These are phyloP conservation scores for Sclerotinia glacialis DNA, from an alignment of 2,329 filamentous ascomycete species.

Conservation along the genomic window DNA sequence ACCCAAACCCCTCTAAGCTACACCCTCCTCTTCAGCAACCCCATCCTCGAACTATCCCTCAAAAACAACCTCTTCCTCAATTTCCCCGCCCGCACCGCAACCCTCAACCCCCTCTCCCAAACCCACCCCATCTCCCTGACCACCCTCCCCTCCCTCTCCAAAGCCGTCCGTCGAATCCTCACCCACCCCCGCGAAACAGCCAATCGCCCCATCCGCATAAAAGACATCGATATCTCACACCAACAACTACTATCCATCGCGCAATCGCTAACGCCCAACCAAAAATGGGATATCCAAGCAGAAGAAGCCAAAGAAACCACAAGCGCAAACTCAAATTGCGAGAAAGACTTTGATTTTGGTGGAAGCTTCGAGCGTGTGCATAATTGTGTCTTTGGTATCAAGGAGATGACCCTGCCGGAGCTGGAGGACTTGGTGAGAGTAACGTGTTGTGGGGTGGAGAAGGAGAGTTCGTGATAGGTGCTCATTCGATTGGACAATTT, in stretches of 20 bases:
- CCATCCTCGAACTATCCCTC: slow-evolving; percentile 41
- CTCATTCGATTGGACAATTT: neutral
- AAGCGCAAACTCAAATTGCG: slow-evolving; percentile 18
- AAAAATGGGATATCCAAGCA: slow-evolving; percentile 28
- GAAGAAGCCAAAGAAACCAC: neutral
- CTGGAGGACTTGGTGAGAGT: slow-evolving; percentile 35
- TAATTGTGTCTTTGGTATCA: slow-evolving; percentile 62
- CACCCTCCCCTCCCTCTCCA: slow-evolving; percentile 19
- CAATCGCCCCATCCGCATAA: slow-evolving; percentile 49
- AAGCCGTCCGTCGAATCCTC: slow-evolving; percentile 50
- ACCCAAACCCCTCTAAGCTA: slow-evolving; percentile 39
- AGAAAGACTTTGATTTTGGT: slow-evolving; percentile 34
- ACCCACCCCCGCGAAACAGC: slow-evolving; percentile 50
- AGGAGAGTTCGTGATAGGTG: neutral
- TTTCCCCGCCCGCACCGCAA: slow-evolving; percentile 36
- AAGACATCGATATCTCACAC: slow-evolving; percentile 44
- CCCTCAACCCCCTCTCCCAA: neutral
- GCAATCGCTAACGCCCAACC: slow-evolving; percentile 27
- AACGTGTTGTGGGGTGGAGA: neutral
- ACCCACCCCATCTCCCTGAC: neutral
- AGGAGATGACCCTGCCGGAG: slow-evolving; percentile 59
- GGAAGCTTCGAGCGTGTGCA: slow-evolving; percentile 42
- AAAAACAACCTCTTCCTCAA: slow-evolving; percentile 46
- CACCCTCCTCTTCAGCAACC: slow-evolving; percentile 9
- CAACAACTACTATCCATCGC: slow-evolving; percentile 27